Percentiles rank a stretch among this genome's conserved stretches.
Evolutionary conservation across 2,329 filamentous ascomycete genomes (phyloP).

Genomic region (Allantophomopsis lycopodina): DNA sequence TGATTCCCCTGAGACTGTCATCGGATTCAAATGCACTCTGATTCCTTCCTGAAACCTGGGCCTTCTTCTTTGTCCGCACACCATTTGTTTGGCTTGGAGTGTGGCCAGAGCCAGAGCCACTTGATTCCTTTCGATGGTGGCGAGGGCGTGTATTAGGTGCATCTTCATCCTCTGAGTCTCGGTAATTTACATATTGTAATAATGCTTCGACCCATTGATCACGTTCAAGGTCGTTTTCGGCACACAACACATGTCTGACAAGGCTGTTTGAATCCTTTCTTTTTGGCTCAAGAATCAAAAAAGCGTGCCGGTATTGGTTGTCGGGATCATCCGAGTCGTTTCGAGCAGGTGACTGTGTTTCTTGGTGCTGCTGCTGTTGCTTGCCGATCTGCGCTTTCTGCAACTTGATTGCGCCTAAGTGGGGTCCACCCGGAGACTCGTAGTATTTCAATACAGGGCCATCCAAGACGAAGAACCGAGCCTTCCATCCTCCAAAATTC

Average conservation of each 20-base stretch:
- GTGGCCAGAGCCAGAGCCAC: constrained; percentile 13
- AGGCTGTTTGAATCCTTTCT: constrained; percentile 82
- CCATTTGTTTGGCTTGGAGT: constrained; percentile 17
- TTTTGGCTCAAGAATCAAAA: constrained; percentile 89
- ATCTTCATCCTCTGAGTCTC: constrained; percentile 44
- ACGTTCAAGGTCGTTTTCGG: constrained; percentile 84
- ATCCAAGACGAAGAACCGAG: constrained; percentile 57
- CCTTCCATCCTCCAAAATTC: constrained; percentile 99
- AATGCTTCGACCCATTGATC: constrained; percentile 90
- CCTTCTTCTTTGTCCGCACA: constrained; percentile 28
- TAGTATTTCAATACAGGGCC: constrained; percentile 74
- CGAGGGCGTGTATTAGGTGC: constrained; percentile 4
- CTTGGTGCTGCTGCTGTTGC: constrained; percentile 55
- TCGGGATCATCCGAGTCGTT: constrained; percentile 59
- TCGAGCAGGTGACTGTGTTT: constrained; percentile 45
- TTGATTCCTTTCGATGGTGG: constrained; percentile 24
- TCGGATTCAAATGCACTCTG: constrained; percentile 21
- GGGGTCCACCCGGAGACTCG: constrained; percentile 78
- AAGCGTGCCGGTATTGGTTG: constrained; percentile 93
- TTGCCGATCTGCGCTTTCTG: constrained; percentile 87
- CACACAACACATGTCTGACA: constrained; percentile 88
- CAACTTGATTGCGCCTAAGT: constrained; percentile 88
- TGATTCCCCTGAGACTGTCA: constrained; percentile 20
- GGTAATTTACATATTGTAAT: constrained; percentile 75
- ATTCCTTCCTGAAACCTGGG: constrained; percentile 16